Evolutionary conservation across 2,329 filamentous ascomycete genomes (phyloP).

Genomic region (Pseudocercospora cruenta): DNA sequence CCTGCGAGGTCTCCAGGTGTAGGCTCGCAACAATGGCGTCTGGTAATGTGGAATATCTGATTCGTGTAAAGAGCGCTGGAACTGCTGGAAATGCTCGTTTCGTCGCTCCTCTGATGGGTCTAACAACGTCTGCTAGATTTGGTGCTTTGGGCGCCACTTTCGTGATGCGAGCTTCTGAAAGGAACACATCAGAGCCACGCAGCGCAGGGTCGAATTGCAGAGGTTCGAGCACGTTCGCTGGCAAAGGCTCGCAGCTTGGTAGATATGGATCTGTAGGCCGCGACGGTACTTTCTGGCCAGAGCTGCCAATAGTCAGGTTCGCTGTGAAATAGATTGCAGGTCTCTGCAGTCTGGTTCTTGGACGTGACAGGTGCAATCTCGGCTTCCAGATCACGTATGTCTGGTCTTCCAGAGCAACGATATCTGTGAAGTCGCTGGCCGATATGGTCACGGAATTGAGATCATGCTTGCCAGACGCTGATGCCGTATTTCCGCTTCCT

Average conservation of each 20-base stretch:
- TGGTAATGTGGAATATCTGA: slow-evolving; percentile 69
- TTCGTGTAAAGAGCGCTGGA: slow-evolving; percentile 71
- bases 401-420: slow-evolving; percentile 27
- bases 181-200: slow-evolving; percentile 58
- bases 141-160: slow-evolving; percentile 71
- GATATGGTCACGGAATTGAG: slow-evolving; percentile 26
- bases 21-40: slow-evolving; percentile 34
- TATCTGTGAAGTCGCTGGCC: slow-evolving; percentile 20
- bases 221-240: slow-evolving; percentile 76
- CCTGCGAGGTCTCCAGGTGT: slow-evolving; percentile 35
- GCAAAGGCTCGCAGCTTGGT: slow-evolving; percentile 68
- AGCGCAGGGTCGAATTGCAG: slow-evolving; percentile 64
- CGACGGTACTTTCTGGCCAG: slow-evolving; percentile 52
- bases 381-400: slow-evolving; percentile 37
- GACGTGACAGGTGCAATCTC: slow-evolving; percentile 36
- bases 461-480: slow-evolving; percentile 38
- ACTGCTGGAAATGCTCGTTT: slow-evolving; percentile 66
- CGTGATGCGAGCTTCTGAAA: slow-evolving; percentile 75
- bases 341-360: slow-evolving; percentile 65
- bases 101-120: slow-evolving; percentile 66
- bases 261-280: slow-evolving; percentile 66
- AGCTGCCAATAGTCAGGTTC: slow-evolving; percentile 24
- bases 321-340: slow-evolving; percentile 67
- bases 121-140: slow-evolving; percentile 61
- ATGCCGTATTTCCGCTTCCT: slow-evolving; percentile 32